Percentiles rank a stretch among this genome's conserved stretches.
Evolutionary conservation across 2,329 filamentous ascomycete genomes (phyloP).

Genomic region (Pseudocercospora eumusae): DNA sequence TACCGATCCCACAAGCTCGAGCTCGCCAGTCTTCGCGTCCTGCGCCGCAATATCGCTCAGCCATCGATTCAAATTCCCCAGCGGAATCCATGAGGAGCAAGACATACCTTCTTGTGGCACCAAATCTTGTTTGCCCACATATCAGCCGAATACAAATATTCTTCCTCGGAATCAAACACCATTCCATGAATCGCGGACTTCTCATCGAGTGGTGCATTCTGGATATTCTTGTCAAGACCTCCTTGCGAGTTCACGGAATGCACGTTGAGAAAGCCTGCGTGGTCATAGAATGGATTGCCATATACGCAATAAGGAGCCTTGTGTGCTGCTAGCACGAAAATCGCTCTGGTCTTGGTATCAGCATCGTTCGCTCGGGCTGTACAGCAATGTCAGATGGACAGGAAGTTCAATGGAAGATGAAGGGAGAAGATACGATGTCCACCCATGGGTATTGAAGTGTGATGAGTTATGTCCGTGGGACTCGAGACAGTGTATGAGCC

Average conservation of each 20-base stretch:
- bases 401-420: no score
- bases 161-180: conserved; percentile 74
- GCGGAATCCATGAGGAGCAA: background rate
- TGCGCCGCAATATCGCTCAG: conserved; percentile 6
- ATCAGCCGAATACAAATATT: conserved; percentile 77
- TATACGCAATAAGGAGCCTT: conserved; percentile 80
- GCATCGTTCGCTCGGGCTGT: conserved; percentile 67
- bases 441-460: conserved; percentile 71
- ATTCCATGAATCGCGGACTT: conserved; percentile 77
- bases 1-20: conserved; percentile 71
- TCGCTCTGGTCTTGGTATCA: conserved; percentile 80
- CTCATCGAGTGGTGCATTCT: conserved; percentile 71
- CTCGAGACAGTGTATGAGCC: conserved; percentile 75
- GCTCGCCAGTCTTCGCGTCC: conserved; percentile 58
- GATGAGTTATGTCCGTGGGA: conserved; percentile 73
- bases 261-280: conserved; percentile 79
- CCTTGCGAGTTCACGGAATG: conserved; percentile 63
- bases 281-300: conserved; percentile 86
- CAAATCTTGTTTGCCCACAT: conserved; percentile 78
- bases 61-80: background rate
- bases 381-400: background rate
- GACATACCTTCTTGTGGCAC: conserved; percentile 69
- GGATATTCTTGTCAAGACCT: conserved; percentile 63
- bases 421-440: no score
- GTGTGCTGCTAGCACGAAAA: conserved; percentile 80